Conservation (phyloP, 108 stramenopile genomes). For the Mediolabrus comicus region DNA sequence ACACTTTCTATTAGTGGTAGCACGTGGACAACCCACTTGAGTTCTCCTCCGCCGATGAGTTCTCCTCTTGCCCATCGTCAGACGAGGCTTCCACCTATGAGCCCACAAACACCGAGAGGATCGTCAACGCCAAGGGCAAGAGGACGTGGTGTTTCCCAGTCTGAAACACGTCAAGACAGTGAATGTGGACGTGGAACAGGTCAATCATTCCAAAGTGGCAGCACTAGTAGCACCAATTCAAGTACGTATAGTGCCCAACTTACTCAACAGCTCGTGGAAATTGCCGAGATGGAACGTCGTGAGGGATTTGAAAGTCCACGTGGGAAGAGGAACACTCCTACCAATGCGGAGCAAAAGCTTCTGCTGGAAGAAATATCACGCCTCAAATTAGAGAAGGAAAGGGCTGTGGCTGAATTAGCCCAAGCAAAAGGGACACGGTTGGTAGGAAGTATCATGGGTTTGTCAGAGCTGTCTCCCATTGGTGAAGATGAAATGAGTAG, state of each 20-base stretch:
- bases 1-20: not conserved
- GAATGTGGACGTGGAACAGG: not conserved
- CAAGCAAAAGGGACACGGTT: not conserved
- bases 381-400: constrained; percentile 9
- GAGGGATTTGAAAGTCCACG: not conserved
- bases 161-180: not conserved
- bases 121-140: not conserved
- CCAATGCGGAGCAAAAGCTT: not conserved
- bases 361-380: constrained; percentile 3
- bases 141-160: not conserved
- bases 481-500: not conserved
- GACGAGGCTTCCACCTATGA: constrained; percentile 1
- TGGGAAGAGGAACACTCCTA: not conserved
- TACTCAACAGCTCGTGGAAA: constrained; percentile 1
- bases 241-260: constrained; percentile 1
- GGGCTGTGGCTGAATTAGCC: constrained; percentile 3
- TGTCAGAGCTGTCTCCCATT: not conserved
- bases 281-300: not conserved
- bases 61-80: not conserved
- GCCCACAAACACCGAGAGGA: not conserved
- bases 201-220: not conserved
- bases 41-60: not conserved
- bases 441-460: not conserved
- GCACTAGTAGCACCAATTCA: constrained; percentile 1
- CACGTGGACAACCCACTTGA: not conserved